Percentiles rank a stretch among this genome's conserved stretches.
phyloP scores from a whole-genome alignment of 257 asterid species.

The Ajuga chamaepitys region DNA sequence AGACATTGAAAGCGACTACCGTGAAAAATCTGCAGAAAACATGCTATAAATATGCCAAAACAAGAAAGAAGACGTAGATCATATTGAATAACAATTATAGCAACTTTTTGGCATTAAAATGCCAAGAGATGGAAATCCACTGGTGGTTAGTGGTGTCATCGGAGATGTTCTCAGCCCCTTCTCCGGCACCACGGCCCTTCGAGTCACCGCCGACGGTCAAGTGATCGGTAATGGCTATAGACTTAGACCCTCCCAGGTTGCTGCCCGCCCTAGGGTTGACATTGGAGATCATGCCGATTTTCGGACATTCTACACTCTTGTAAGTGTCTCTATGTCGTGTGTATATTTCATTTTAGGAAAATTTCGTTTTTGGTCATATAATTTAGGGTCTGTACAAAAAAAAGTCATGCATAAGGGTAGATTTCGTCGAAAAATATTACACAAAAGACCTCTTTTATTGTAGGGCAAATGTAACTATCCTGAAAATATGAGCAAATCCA shows the following conservation, averaged over 20 bases:
- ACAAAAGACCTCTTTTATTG: too few species aligned
- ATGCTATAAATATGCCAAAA: background rate
- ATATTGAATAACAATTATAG: too few species aligned
- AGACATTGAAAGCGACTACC: background rate
- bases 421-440: too few species aligned
- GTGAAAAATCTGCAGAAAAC: background rate
- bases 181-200: slow-evolving; percentile 14
- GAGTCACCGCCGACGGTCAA: slow-evolving; percentile 9
- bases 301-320: slow-evolving; percentile 33
- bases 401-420: too few species aligned
- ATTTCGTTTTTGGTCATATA: too few species aligned
- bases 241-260: slow-evolving; percentile 25
- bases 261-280: slow-evolving; percentile 26
- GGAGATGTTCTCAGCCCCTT: slow-evolving; percentile 23
- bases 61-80: background rate
- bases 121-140: slow-evolving; percentile 18
- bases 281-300: slow-evolving; percentile 24
- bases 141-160: slow-evolving; percentile 21
- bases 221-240: slow-evolving; percentile 19
- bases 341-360: too few species aligned
- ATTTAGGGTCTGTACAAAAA: too few species aligned
- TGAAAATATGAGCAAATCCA: too few species aligned
- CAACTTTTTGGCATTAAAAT: background rate
- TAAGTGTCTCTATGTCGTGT: slow-evolving; percentile 9
- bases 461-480: too few species aligned